Percentiles rank a stretch among this genome's conserved stretches.
Conservation (phyloP, 352 stramenopile species). For the Globisporangium apiculatum region DNA sequence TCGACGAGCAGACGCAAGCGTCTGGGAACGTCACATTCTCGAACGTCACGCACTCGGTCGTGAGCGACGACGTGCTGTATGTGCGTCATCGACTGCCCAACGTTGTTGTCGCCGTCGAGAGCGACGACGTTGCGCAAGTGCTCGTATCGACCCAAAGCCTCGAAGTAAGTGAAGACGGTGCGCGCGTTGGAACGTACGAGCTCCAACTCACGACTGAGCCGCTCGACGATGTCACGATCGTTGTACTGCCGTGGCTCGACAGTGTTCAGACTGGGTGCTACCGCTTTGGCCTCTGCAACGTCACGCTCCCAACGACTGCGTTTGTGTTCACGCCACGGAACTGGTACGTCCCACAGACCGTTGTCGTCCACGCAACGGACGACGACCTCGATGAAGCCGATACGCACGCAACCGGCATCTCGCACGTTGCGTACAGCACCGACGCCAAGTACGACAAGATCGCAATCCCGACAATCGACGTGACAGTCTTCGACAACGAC, state of each 20-base stretch:
- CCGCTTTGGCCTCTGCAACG: conserved; percentile 63
- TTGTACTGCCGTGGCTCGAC: conserved; percentile 64
- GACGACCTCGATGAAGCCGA: conserved; percentile 68
- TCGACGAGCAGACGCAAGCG: conserved; percentile 41
- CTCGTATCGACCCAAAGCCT: conserved; percentile 51
- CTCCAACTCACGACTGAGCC: conserved; percentile 58
- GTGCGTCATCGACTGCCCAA: conserved; percentile 23
- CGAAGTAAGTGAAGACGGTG: conserved; percentile 50
- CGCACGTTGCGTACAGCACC: conserved; percentile 53
- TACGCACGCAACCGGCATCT: conserved; percentile 54
- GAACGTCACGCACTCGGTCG: conserved; percentile 50
- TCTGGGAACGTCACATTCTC: conserved; percentile 48
- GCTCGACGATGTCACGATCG: conserved; percentile 46
- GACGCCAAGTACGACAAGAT: conserved; percentile 66
- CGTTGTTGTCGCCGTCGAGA: conserved; percentile 46
- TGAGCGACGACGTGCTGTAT: conserved; percentile 68
- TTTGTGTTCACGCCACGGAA: conserved; percentile 55
- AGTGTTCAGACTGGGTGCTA: conserved; percentile 55
- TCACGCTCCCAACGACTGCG: conserved; percentile 43
- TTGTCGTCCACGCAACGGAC: conserved; percentile 48
- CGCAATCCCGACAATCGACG: conserved; percentile 48
- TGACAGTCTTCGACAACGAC: conserved; percentile 60
- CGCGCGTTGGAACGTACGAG: conserved; percentile 30
- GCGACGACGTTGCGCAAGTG: conserved; percentile 48
- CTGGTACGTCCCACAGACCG: conserved; percentile 55